These are phyloP conservation scores for Chlorella sp. DNA, from an alignment of 139 green algal species.

Conservation along the genomic window DNA sequence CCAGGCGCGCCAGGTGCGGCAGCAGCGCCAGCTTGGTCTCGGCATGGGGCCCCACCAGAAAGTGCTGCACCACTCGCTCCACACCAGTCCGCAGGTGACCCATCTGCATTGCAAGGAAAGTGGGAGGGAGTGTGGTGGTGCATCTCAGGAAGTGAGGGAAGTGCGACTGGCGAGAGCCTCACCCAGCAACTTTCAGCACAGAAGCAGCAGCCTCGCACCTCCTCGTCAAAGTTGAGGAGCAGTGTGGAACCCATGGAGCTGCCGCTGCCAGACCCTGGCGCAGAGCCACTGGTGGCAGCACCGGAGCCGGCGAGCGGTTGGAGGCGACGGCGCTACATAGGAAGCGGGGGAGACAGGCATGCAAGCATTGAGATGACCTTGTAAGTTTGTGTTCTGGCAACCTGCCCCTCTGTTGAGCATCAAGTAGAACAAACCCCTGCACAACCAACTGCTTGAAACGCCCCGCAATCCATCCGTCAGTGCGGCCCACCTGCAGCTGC, in stretches of 20 bases:
- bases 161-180: too few relatives aligned
- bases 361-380: too few relatives aligned
- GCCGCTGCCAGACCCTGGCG: background rate
- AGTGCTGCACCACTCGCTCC: conserved; percentile 77
- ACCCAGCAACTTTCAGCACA: too few relatives aligned
- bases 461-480: too few relatives aligned
- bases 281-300: background rate
- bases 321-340: conserved; percentile 12
- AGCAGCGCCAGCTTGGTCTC: conserved; percentile 73
- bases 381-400: too few relatives aligned
- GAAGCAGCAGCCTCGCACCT: conserved; percentile 24
- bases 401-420: too few relatives aligned
- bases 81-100: conserved; percentile 59
- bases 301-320: background rate
- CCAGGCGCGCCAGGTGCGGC: conserved; percentile 51
- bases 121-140: too few relatives aligned
- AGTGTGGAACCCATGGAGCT: background rate
- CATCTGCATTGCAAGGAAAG: background rate
- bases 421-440: too few relatives aligned
- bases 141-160: too few relatives aligned
- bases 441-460: background rate
- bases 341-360: too few relatives aligned
- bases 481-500: background rate
- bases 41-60: conserved; percentile 75
- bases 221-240: conserved; percentile 51